phyloP scores from a whole-genome alignment of 2,329 filamentous ascomycete genomes.

The Penicillium corylophilum region DNA sequence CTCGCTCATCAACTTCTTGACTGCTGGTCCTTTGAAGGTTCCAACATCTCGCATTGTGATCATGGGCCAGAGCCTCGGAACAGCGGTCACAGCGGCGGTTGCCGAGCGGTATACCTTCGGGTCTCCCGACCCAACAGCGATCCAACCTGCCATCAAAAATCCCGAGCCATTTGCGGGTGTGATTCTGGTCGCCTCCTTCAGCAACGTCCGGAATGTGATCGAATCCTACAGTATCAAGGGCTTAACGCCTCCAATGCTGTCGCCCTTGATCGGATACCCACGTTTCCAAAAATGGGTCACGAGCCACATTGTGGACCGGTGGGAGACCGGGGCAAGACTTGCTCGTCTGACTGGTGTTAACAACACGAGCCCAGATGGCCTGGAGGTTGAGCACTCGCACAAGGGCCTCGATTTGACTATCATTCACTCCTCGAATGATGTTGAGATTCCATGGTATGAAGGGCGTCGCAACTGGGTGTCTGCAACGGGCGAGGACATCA shows the following conservation, averaged over 20 bases:
- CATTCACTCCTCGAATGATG: slow-evolving; percentile 77
- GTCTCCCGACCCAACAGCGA: slow-evolving; percentile 30
- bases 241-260: slow-evolving; percentile 69
- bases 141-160: slow-evolving; percentile 43
- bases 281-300: slow-evolving; percentile 62
- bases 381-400: slow-evolving; percentile 54
- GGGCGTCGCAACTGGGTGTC: slow-evolving; percentile 42
- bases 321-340: slow-evolving; percentile 71
- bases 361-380: slow-evolving; percentile 39
- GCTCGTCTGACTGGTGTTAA: slow-evolving; percentile 38
- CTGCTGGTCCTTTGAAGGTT: slow-evolving; percentile 60
- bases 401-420: slow-evolving; percentile 64
- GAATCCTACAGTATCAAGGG: slow-evolving; percentile 77
- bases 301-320: slow-evolving; percentile 70
- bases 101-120: slow-evolving; percentile 66
- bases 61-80: slow-evolving; percentile 84
- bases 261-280: slow-evolving; percentile 68
- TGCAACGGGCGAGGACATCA: slow-evolving; percentile 32
- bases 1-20: slow-evolving; percentile 66
- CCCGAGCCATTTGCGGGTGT: slow-evolving; percentile 72
- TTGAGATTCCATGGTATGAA: slow-evolving; percentile 71
- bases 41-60: slow-evolving; percentile 72
- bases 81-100: slow-evolving; percentile 74
- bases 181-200: slow-evolving; percentile 77
- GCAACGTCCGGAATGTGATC: slow-evolving; percentile 69